Base-by-base conservation (phyloP, 1,284 basidiomycete genomes). In the Cryptococcus amylolentus region DNA sequence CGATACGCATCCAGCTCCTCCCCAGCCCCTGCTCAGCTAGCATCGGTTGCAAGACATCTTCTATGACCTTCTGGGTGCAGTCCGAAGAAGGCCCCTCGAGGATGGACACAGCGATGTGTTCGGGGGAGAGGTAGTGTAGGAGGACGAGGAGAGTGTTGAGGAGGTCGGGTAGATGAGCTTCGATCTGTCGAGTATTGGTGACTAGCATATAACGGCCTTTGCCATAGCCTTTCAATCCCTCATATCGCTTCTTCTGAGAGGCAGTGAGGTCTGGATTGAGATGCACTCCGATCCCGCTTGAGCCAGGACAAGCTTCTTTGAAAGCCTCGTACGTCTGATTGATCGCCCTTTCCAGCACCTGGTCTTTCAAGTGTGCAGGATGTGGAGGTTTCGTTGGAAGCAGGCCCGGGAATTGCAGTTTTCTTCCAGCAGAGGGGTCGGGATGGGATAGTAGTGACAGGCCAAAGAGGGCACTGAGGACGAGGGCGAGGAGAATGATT, bases 71-170 rank as follows among this genome's bases (percentile, higher is more conserved):
- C 0, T 72, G 61, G 1, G 76, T 77, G n/a, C 69, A 62, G 53
- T 79, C 77, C 18, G 55, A 50, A 6, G 72, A 75, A 0, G 77
- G 77, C 23, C 77, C 77, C 64, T 79, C 77, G 23, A 77, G 60
- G 40, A 79, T 69, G 7, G 70, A 71, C 39, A 78, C 66, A 2
- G 65, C 58, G 10, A 77, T 54, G 16, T 63, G 55, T 12, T 65
- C 51, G 0, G 73, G 55, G 1, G 76, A 74, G 38, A 79, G 68
- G 46, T 68, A 74, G 20, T 62, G 49, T 6, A 65, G 57, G 12
- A 77, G 54, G 4, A 75, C 67, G 16, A 72, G 55, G n/a, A 79
- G 51, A 1, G 75, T 60, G 45, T 72, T 69, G 39, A 78, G 63
- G 10, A 79, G 55, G 52, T 78, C 77, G 0, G 76, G 73, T 2